Evolutionary conservation across 176 grass and related monocot genomes (phyloP), one percentile per base, ranked within the genome.

Genomic region (Phoenix roebelenii): DNA sequence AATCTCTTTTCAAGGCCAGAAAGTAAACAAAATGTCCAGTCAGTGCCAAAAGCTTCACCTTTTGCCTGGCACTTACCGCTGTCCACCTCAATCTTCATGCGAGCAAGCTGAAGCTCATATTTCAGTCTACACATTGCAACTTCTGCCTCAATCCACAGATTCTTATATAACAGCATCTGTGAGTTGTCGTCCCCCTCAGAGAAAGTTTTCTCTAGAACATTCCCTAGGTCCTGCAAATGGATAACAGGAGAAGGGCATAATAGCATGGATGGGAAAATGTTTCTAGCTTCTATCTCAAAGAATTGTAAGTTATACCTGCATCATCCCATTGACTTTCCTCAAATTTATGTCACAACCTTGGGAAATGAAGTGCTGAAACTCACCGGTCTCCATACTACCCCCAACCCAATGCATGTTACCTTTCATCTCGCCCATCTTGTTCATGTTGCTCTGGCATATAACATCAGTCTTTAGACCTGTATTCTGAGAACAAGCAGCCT

Each of bases 101-200:
- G 48, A 57, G 54, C 72, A 64, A 70, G 51, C 70, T 78, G 72
- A 74, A 89, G 73, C 71, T 89, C 64, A 76, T 89, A 83, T 58
- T 89, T 74, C 72, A 89, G 65, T 15, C 65, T 25, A 23, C 64
- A 85, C 25, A 81, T 85, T 69, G 67, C 53, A 57, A 64, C 57
- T 70, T 77, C 81, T 2, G 81, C 78, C 19, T 85, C 73, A 29
- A 89, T 69, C 89, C 81, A 85, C 54, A 95, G 51, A 30, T 63
- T 61, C 51, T 80, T 82, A 58, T 85, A 89, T 5, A 89, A 49
- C 65, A 64, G 71, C 69, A 49, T 55, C 17, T 76, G 73, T 5
- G 69, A 30, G 10, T 77, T 68, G 2, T 74, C 81, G 54, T 59
- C 76, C 63, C 76, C 64, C 4, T 35, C 25, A 18, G 30, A 26